Base-by-base conservation (phyloP, 306 rosid species). In the Casuarina glauca region DNA sequence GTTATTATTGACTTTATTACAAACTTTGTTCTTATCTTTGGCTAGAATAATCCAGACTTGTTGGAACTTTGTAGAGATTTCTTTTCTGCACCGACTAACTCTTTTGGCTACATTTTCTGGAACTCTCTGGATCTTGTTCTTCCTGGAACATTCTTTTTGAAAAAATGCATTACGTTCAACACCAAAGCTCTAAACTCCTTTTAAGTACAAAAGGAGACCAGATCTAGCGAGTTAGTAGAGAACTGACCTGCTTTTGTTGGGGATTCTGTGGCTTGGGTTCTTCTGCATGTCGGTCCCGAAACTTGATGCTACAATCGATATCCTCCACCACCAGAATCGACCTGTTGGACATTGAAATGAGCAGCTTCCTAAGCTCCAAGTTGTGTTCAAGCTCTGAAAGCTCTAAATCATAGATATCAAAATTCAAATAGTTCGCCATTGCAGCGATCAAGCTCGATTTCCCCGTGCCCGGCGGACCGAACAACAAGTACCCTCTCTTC, bases 381-480 rank as follows among this genome's bases (percentile, higher is more conserved):
- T 91, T 84, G 62, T 0, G 8, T 9, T 4, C 16, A 32, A 89
- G 26, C 48, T 78, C 86, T 3, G 91, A 78, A 4, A 91, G 85
- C 76, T 93, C 97, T 88, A 91, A 81, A 68, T 93, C 97, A 60
- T 93, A 93, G 1, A 93, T 46, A 72, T 91, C 89, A 12, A 93
- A 93, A 7, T 79, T 80, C 78, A 93, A 57, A 58, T 81, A 88
- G 76, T 93, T 93, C 1, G 98, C 98, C 91, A 93, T 91, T 4
- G 98, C 93, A 1, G 97, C 95, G 19, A 91, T 87, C 71, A 91
- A 80, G 83, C 97, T 93, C 1, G 95, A 89, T 48, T 93, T 93
- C 16, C 98, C 97, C 0, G 98, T 93, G 0, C 98, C 98, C 0
- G 98, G 98, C 0, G 98, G 97, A 0, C 98, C 98, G 46, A 89